A percentile compares a stretch with the other conserved stretches of the same genome.
Evolutionary conservation across 2,329 filamentous ascomycete genomes (phyloP).

Genomic region (Stachybotrys elegans): DNA sequence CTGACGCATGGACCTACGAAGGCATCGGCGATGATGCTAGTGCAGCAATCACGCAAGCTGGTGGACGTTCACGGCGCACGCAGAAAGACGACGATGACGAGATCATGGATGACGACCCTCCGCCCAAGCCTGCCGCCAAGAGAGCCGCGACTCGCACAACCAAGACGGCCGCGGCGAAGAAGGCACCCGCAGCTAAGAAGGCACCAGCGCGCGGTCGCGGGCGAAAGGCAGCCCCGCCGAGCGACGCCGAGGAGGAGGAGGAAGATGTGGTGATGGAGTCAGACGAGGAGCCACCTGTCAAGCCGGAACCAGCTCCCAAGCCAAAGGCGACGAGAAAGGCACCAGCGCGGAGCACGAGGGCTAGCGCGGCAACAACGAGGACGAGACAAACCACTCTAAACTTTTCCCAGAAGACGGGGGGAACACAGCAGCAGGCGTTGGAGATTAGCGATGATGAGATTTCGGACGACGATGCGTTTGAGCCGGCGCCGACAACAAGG

Average conservation of each 20-base stretch:
- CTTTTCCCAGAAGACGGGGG: slow-evolving; percentile 33
- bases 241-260: slow-evolving; percentile 36
- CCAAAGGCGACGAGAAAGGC: slow-evolving; percentile 16
- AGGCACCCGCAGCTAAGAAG: slow-evolving; percentile 37
- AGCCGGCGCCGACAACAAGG: slow-evolving; percentile 40
- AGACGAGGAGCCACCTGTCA: slow-evolving; percentile 35
- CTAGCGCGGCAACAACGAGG: slow-evolving; percentile 14
- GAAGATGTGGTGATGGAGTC: slow-evolving; percentile 52
- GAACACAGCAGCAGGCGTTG: slow-evolving; percentile 41
- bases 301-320: slow-evolving; percentile 31
- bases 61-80: slow-evolving; percentile 12
- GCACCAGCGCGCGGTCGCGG: slow-evolving; percentile 36
- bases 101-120: slow-evolving; percentile 40
- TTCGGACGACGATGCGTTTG: slow-evolving; percentile 56
- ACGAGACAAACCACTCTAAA: slow-evolving; percentile 28
- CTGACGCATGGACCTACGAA: slow-evolving; percentile 48
- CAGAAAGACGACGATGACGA: slow-evolving; percentile 16
- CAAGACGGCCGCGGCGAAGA: slow-evolving; percentile 33
- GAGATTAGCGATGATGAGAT: slow-evolving; percentile 64
- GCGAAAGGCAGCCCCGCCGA: slow-evolving; percentile 15
- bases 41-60: slow-evolving; percentile 7
- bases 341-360: slow-evolving; percentile 4
- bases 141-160: slow-evolving; percentile 20
- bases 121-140: slow-evolving; percentile 27
- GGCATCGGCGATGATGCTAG: slow-evolving; percentile 12